phyloP scores from a whole-genome alignment of 805 yeast genomes.

The Saturnispora gosingensis region DNA sequence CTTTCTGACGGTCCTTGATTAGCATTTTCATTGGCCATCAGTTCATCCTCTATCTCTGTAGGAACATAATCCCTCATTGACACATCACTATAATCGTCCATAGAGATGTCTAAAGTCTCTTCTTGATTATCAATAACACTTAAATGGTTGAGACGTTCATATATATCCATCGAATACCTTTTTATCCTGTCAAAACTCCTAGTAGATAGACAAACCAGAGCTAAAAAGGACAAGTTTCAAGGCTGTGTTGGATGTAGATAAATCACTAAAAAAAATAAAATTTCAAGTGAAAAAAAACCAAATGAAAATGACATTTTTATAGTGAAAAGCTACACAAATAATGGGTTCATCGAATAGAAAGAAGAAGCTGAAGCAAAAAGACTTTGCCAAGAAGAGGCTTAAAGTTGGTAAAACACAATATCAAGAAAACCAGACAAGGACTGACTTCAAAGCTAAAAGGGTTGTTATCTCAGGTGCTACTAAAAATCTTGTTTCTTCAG shows the following conservation, averaged over 20 bases:
- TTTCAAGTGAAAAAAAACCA: neutral
- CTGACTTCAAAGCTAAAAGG: constrained; percentile 68
- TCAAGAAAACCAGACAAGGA: constrained; percentile 72
- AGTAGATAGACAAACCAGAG: neutral
- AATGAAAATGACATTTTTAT: neutral
- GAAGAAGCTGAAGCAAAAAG: constrained; percentile 58
- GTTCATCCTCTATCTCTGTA: neutral
- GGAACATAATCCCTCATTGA: constrained; percentile 3
- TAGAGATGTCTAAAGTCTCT: neutral
- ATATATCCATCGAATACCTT: neutral
- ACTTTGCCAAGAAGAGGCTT: constrained; percentile 68
- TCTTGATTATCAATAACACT: neutral
- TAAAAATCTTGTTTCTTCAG: constrained; percentile 11
- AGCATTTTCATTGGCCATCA: neutral
- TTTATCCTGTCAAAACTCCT: neutral
- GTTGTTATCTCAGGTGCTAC: constrained; percentile 28
- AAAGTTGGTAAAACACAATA: constrained; percentile 79
- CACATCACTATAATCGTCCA: constrained; percentile 1
- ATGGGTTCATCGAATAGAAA: constrained; percentile 46
- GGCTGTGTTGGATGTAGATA: constrained; percentile 5
- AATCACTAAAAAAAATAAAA: neutral
- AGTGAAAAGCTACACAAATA: neutral
- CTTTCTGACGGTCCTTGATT: neutral
- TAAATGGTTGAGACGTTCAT: neutral
- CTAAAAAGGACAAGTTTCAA: neutral